phyloP scores from a whole-genome alignment of 2,329 filamentous ascomycete genomes.

The Madurella fahalii region DNA sequence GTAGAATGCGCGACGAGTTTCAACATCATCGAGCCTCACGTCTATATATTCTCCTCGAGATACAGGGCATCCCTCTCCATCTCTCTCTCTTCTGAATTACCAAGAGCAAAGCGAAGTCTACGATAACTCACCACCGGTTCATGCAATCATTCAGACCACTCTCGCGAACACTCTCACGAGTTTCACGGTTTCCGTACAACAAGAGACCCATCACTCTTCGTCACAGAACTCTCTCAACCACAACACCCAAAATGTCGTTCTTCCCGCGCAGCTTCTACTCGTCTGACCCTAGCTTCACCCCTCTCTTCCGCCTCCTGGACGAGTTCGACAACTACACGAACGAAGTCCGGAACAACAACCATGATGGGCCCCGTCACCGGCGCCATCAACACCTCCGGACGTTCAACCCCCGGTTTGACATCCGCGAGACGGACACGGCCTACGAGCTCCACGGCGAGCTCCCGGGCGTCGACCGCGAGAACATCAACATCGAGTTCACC shows the following conservation, averaged over 20 bases:
- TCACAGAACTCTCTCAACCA: slow-evolving; percentile 25
- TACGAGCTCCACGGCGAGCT: slow-evolving; percentile 81
- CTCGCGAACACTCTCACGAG: neutral
- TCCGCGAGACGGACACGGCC: slow-evolving; percentile 62
- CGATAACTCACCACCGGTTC: neutral
- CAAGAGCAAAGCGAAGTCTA: slow-evolving; percentile 1
- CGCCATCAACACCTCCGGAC: slow-evolving; percentile 38
- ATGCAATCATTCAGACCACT: neutral
- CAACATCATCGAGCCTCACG: neutral
- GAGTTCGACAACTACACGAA: slow-evolving; percentile 57
- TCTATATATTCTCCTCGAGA: neutral
- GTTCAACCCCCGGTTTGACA: slow-evolving; percentile 75
- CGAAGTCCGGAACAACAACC: slow-evolving; percentile 28
- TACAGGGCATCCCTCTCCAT: neutral
- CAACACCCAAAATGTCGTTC: slow-evolving; percentile 52
- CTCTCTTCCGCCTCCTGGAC: slow-evolving; percentile 61
- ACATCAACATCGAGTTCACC: slow-evolving; percentile 74
- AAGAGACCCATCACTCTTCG: slow-evolving; percentile 21
- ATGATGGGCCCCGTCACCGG: slow-evolving; percentile 23
- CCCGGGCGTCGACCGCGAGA: slow-evolving; percentile 68
- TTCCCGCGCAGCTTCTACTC: slow-evolving; percentile 51
- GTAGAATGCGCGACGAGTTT: slow-evolving; percentile 1
- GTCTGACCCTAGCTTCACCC: slow-evolving; percentile 49
- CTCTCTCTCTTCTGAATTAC: neutral
- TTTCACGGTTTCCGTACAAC: neutral